phyloP scores from a whole-genome alignment of 257 asterid species.

The Penstemon davidsonii region DNA sequence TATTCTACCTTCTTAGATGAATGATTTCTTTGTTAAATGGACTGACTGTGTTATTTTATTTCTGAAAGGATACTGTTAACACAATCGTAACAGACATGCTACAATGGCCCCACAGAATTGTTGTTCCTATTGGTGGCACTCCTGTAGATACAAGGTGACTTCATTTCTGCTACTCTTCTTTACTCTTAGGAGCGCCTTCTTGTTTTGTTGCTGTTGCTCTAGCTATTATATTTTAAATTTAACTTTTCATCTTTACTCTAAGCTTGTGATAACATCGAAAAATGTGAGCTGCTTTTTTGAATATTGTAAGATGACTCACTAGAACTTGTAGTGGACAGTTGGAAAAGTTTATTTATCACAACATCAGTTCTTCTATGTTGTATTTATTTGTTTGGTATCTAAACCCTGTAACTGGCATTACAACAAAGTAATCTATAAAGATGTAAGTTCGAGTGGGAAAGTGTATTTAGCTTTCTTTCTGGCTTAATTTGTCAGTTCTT shows the following conservation, averaged over 20 bases:
- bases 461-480: neutral
- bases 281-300: neutral
- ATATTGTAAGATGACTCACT: neutral
- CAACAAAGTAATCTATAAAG: neutral
- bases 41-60: slow-evolving; percentile 35
- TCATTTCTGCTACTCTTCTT: slow-evolving; percentile 18
- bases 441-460: neutral
- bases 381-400: slow-evolving; percentile 13
- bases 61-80: slow-evolving; percentile 74
- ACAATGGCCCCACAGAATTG: slow-evolving; percentile 99
- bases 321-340: slow-evolving; percentile 8
- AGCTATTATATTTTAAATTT: no score
- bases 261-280: neutral
- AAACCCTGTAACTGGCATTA: slow-evolving; percentile 11
- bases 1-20: slow-evolving; percentile 11
- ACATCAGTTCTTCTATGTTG: neutral
- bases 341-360: neutral
- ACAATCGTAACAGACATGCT: slow-evolving; percentile 87
- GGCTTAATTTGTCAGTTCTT: neutral
- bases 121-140: slow-evolving; percentile 91
- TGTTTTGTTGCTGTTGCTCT: neutral
- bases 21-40: slow-evolving; percentile 13
- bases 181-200: slow-evolving; percentile 3
- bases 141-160: slow-evolving; percentile 78
- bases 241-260: neutral